phyloP scores from a whole-genome alignment of 306 rosid genomes.

The Quercus engelmannii region DNA sequence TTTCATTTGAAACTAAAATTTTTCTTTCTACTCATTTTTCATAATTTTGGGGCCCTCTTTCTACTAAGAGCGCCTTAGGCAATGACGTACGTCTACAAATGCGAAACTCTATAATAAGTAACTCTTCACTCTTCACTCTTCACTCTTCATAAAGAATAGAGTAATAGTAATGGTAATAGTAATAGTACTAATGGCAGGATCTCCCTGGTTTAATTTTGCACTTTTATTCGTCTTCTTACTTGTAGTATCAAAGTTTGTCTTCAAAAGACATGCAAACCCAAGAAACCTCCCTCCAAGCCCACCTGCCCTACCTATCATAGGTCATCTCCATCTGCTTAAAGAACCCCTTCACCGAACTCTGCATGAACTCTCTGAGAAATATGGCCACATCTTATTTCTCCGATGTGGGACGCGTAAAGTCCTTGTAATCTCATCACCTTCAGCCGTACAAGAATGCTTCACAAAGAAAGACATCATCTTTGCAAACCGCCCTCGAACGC shows the following conservation, averaged over 20 bases:
- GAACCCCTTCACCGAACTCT: conserved; percentile 25
- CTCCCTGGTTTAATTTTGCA: neutral
- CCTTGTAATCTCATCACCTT: conserved; percentile 17
- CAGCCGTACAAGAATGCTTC: conserved; percentile 22
- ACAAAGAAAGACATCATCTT: conserved; percentile 31
- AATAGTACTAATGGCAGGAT: too few species aligned
- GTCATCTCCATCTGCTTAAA: conserved; percentile 37
- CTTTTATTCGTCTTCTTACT: neutral
- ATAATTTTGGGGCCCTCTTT: too few species aligned
- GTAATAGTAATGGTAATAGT: too few species aligned
- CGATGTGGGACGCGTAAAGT: conserved; percentile 19
- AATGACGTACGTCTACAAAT: too few species aligned
- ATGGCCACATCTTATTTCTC: conserved; percentile 25
- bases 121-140: too few species aligned
- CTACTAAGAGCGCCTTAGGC: too few species aligned
- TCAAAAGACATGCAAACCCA: too few species aligned
- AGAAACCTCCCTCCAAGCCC: conserved; percentile 34
- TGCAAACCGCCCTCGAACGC: conserved; percentile 26
- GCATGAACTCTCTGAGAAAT: conserved; percentile 5
- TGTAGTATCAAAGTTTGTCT: neutral
- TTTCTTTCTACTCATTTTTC: too few species aligned
- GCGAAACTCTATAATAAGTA: too few species aligned
- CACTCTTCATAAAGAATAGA: too few species aligned
- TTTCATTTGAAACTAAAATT: too few species aligned
- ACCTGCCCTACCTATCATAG: conserved; percentile 24